phyloP scores from a whole-genome alignment of 129 eudicot species.

The Lonicera japonica region DNA sequence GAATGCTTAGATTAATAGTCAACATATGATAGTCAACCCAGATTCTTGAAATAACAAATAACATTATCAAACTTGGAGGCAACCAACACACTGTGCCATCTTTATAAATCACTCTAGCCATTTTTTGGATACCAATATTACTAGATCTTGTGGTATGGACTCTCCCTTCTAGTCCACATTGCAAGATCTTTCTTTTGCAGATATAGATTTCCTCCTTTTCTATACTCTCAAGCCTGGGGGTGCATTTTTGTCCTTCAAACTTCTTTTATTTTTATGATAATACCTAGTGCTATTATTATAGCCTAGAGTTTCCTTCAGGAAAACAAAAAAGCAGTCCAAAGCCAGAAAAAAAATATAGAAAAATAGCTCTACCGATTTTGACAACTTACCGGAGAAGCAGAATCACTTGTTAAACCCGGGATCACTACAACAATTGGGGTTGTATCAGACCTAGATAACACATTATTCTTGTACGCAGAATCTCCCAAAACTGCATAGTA shows the following conservation, averaged over 20 bases:
- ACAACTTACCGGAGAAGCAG: constrained; percentile 73
- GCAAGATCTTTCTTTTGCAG: no score
- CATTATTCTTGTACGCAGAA: constrained; percentile 21
- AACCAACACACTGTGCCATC: no score
- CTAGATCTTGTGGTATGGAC: no score
- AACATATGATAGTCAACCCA: not conserved
- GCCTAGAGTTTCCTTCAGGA: no score
- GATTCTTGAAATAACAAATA: not conserved
- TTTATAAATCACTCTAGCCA: no score
- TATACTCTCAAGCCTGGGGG: no score
- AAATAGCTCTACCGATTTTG: constrained; percentile 1
- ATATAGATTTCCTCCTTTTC: no score
- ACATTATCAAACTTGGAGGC: not conserved
- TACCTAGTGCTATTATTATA: no score
- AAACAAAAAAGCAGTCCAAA: constrained; percentile 8
- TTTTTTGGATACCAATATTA: no score
- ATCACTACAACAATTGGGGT: constrained; percentile 71
- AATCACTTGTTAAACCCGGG: constrained; percentile 95
- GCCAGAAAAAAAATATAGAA: not conserved
- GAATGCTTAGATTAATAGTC: not conserved
- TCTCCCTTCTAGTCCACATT: no score
- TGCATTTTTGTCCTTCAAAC: no score
- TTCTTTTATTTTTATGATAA: no score
- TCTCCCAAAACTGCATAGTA: constrained; percentile 49
- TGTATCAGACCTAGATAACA: constrained; percentile 36